Evolutionary conservation across 208 protist genomes (phyloP).

Genomic region (Leishmania aethiopica): DNA sequence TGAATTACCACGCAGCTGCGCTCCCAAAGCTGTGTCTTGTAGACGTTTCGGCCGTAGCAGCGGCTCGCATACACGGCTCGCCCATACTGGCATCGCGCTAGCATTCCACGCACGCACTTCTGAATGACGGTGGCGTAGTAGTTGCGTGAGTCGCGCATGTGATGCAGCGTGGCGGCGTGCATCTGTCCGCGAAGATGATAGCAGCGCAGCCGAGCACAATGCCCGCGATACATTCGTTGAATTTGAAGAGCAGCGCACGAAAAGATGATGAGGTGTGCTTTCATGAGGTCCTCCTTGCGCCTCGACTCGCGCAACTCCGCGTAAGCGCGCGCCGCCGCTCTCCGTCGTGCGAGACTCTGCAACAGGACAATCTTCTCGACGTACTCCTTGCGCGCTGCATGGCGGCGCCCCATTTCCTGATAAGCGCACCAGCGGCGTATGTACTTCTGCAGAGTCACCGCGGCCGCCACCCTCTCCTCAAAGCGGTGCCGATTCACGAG

Average conservation of each 20-base stretch:
- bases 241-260: constrained; percentile 70
- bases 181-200: constrained; percentile 41
- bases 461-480: constrained; percentile 39
- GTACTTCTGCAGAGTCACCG: constrained; percentile 70
- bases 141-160: constrained; percentile 59
- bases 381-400: constrained; percentile 33
- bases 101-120: constrained; percentile 68
- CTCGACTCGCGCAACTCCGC: constrained; percentile 16
- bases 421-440: constrained; percentile 63
- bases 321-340: constrained; percentile 27
- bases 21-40: constrained; percentile 49
- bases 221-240: constrained; percentile 73
- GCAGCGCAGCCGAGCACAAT: constrained; percentile 45
- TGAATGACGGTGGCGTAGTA: constrained; percentile 86
- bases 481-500: constrained; percentile 18
- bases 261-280: constrained; percentile 14
- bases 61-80: constrained; percentile 45
- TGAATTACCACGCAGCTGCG: constrained; percentile 62
- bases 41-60: constrained; percentile 75
- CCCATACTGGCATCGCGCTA: constrained; percentile 57
- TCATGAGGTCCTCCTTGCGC: background rate
- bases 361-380: constrained; percentile 37
- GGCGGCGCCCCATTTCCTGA: constrained; percentile 37
- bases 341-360: constrained; percentile 57
- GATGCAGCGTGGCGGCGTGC: constrained; percentile 56